These are phyloP conservation scores for Fagopyrum tataricum DNA, from an alignment of 148 eudicot species.

Conservation along the genomic window DNA sequence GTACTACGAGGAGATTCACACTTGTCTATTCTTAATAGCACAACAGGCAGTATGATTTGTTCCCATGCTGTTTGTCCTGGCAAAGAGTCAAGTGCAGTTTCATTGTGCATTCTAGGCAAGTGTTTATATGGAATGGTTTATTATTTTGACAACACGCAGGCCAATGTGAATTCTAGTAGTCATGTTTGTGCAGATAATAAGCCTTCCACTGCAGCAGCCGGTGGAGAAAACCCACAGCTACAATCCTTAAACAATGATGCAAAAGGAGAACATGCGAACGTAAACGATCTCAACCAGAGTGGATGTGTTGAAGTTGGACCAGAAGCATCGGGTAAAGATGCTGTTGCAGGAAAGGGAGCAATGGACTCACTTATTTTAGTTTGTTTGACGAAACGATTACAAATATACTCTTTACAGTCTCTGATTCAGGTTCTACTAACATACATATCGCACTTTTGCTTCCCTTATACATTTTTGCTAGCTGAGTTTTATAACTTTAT, in stretches of 20 bases:
- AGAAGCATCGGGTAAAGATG: constrained; percentile 22
- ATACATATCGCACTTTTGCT: constrained; percentile 12
- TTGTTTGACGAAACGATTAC: constrained; percentile 53
- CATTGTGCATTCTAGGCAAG: constrained; percentile 79
- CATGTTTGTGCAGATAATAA: constrained; percentile 44
- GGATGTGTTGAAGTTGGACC: constrained; percentile 21
- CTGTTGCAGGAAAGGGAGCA: constrained; percentile 24
- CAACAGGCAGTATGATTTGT: constrained; percentile 48
- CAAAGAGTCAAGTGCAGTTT: constrained; percentile 49
- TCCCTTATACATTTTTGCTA: background rate
- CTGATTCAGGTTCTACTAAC: constrained; percentile 50
- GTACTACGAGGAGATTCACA: constrained; percentile 50
- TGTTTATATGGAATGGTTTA: constrained; percentile 12
- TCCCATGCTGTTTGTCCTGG: constrained; percentile 30
- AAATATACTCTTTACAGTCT: constrained; percentile 49
- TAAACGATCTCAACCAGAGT: constrained; percentile 23
- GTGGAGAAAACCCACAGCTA: constrained; percentile 23
- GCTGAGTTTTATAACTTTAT: constrained; percentile 11
- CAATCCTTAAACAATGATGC: constrained; percentile 33
- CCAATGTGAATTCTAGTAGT: constrained; percentile 11
- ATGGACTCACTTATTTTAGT: constrained; percentile 51
- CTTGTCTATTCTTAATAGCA: constrained; percentile 43
- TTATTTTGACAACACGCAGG: background rate
- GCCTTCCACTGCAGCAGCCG: constrained; percentile 37
- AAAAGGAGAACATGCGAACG: constrained; percentile 27